Conservation (phyloP, 306 rosid species). For the Carpinus viminea region DNA sequence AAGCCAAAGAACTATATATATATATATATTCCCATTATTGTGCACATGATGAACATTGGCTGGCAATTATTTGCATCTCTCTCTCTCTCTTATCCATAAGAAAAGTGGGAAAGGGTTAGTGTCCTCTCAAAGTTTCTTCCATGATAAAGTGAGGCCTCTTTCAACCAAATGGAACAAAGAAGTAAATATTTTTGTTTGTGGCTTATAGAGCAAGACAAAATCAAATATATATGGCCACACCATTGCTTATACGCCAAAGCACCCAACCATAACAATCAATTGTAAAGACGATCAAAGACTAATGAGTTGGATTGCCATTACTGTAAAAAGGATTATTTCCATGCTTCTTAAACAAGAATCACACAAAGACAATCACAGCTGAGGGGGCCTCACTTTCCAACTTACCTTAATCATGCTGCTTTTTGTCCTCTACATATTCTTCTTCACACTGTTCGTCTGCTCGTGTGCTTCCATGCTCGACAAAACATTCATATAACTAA, state of each 20-base stretch:
- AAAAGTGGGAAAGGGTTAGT: slow-evolving; percentile 50
- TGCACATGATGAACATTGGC: slow-evolving; percentile 17
- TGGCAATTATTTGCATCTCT: slow-evolving; percentile 31
- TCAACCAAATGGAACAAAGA: slow-evolving; percentile 49
- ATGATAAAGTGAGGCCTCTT: slow-evolving; percentile 47
- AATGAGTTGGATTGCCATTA: slow-evolving; percentile 31
- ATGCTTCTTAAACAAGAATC: slow-evolving; percentile 90
- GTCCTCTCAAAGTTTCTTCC: slow-evolving; percentile 69
- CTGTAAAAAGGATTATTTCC: slow-evolving; percentile 40
- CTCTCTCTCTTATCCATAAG: slow-evolving; percentile 26
- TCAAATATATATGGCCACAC: slow-evolving; percentile 64
- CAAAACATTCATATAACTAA: slow-evolving; percentile 38
- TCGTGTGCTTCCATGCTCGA: slow-evolving; percentile 26
- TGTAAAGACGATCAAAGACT: slow-evolving; percentile 36
- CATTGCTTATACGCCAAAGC: slow-evolving; percentile 98
- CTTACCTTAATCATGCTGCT: slow-evolving; percentile 69
- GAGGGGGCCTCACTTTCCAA: slow-evolving; percentile 65
- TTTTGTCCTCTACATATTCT: slow-evolving; percentile 45
- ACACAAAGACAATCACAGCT: slow-evolving; percentile 40
- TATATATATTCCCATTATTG: background rate
- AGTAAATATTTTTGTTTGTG: slow-evolving; percentile 38
- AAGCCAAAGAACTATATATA: background rate
- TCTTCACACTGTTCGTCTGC: slow-evolving; percentile 20
- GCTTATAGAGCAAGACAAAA: slow-evolving; percentile 81
- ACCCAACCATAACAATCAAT: slow-evolving; percentile 83